Base-by-base conservation (phyloP, 805 yeast genomes). In the Candida tibetensis region DNA sequence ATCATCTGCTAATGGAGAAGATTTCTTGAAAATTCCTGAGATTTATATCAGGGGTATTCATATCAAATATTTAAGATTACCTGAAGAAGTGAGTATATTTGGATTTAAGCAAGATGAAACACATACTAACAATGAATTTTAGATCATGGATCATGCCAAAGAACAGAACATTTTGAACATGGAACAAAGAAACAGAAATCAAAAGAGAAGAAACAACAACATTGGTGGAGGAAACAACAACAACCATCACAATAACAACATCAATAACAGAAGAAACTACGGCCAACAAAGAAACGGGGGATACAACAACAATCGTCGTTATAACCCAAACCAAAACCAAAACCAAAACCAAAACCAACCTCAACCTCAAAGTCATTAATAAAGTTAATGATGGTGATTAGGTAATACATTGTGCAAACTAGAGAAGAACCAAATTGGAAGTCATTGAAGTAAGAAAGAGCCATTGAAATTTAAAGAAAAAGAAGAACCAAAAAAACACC, bases 11-110 rank as follows among this genome's bases (percentile, higher is more conserved):
- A 55, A 72, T 48, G 91, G 85, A 27, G 80, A 76, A 46, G 69
- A 69, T 37, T 85, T 77, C 58, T 59, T 73, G 37, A 81, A 82
- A 54, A 62, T 84, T 32, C 77, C 81, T 3, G 95, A 86, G 52
- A 74, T 83, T 40, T 90, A 89, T 57, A 77, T 90, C 28, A 81
- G 90, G 57, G 97, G 97, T 30, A 82, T 76, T 46, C 91, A 85
- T 52, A 84, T 88, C 63, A 85, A 85, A 57, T 80, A 79, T 51
- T 71, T 85, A 46, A 79, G 87, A 62, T 70, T 85, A 58, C 87
- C 86, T 19, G 86, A 85, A 49, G 84, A 79, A 42, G 61, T 50
- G 41, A 18, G 39, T 39, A 39, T 33, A n/a, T 4, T 17, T 31
- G 13, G 21, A 17, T 5, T 14, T 10, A 5, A 8, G 17, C 14